Conservation (phyloP, 2,329 filamentous ascomycete genomes). For the Fusarium palustre region DNA sequence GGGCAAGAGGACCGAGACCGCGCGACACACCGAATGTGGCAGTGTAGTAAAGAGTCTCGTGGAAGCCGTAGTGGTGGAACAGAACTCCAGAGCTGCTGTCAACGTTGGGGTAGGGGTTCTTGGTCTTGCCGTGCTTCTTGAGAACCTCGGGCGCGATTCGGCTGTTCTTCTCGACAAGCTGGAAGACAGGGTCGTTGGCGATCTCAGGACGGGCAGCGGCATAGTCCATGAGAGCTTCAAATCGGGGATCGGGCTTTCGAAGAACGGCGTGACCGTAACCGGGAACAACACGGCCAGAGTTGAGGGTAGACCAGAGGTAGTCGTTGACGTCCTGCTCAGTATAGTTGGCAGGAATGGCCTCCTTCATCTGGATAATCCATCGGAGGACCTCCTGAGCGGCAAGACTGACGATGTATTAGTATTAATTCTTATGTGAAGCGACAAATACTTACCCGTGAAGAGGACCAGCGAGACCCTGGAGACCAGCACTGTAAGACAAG, state of each 20-base stretch:
- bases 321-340: constrained; percentile 84
- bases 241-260: constrained; percentile 95
- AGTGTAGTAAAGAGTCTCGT: constrained; percentile 95
- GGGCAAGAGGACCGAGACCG: constrained; percentile 87
- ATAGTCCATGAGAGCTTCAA: constrained; percentile 97
- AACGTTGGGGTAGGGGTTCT: constrained; percentile 98
- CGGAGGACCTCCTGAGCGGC: constrained; percentile 97
- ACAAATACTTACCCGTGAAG: constrained; percentile 62
- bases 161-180: constrained; percentile 92
- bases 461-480: constrained; percentile 95
- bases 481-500: constrained; percentile 94
- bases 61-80: constrained; percentile 98
- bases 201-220: constrained; percentile 87
- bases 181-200: constrained; percentile 87
- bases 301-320: constrained; percentile 97
- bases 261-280: constrained; percentile 99
- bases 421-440: fast-evolving
- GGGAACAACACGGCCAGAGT: constrained; percentile 93
- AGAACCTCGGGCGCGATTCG: constrained; percentile 91
- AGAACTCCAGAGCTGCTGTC: constrained; percentile 93
- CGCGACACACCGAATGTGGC: constrained; percentile 77
- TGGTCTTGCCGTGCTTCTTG: constrained; percentile 96
- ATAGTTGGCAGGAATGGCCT: constrained; percentile 81
- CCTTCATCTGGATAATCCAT: constrained; percentile 97
- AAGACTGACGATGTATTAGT: constrained; percentile 62